Evolutionary conservation across 176 grass and related monocot genomes (phyloP).

Genomic region (Carex parvula): DNA sequence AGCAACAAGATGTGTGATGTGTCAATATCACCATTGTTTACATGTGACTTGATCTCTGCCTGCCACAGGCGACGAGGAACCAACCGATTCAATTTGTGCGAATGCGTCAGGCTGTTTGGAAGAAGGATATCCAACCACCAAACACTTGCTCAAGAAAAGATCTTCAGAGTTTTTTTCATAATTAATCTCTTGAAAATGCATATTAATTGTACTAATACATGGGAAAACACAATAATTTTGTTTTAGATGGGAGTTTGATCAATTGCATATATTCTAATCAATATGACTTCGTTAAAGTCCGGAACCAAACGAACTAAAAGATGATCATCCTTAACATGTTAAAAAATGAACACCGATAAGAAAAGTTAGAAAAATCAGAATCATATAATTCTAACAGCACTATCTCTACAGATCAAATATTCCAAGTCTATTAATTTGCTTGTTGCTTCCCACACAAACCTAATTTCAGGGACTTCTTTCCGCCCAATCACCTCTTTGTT

Average conservation of each 20-base stretch:
- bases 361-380: neutral
- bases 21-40: constrained; percentile 24
- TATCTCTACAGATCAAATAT: neutral
- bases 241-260: neutral
- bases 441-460: neutral
- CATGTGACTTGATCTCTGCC: constrained; percentile 21
- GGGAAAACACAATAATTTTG: neutral
- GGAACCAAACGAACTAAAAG: neutral
- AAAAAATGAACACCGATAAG: neutral
- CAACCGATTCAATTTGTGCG: neutral
- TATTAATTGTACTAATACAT: neutral
- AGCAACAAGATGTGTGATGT: constrained; percentile 26
- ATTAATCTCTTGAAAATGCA: neutral
- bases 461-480: neutral
- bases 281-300: neutral
- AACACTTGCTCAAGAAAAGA: neutral
- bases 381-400: neutral
- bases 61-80: neutral
- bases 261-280: neutral
- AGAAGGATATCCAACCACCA: too few relatives aligned
- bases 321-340: neutral
- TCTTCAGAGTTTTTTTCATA: neutral
- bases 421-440: neutral
- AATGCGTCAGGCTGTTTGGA: neutral
- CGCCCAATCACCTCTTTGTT: neutral